A percentile compares a stretch with the other conserved stretches of the same genome.
These are phyloP conservation scores for Zoysia japonica DNA, from an alignment of 176 grass and related monocot genomes.

Conservation along the genomic window DNA sequence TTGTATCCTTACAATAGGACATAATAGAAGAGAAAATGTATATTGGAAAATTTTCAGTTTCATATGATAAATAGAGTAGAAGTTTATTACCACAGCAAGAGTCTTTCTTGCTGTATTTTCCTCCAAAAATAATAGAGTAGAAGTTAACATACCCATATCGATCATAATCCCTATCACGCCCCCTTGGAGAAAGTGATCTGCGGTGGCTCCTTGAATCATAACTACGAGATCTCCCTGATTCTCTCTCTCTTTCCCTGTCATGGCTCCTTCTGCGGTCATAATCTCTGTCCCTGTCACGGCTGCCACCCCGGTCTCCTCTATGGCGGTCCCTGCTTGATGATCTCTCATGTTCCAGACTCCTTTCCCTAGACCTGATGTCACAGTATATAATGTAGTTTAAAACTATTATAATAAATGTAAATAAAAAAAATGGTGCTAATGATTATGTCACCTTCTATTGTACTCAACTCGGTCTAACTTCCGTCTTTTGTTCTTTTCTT, in stretches of 20 bases:
- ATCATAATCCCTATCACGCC: slow-evolving; percentile 63
- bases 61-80: slow-evolving; percentile 18
- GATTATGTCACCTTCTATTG: slow-evolving; percentile 55
- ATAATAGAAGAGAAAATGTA: not conserved
- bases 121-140: not conserved
- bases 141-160: slow-evolving; percentile 49
- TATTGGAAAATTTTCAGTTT: slow-evolving; percentile 18
- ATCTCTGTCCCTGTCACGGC: slow-evolving; percentile 59
- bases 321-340: slow-evolving; percentile 65
- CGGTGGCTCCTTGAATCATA: slow-evolving; percentile 69
- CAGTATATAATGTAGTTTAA: slow-evolving; percentile 15
- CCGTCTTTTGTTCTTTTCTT: slow-evolving; percentile 78
- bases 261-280: slow-evolving; percentile 68
- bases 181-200: slow-evolving; percentile 77
- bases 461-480: slow-evolving; percentile 61
- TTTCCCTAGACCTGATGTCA: slow-evolving; percentile 66
- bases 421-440: not conserved
- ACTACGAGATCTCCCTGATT: slow-evolving; percentile 62
- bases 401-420: slow-evolving; percentile 6
- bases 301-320: slow-evolving; percentile 64
- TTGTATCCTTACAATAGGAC: not conserved
- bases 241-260: slow-evolving; percentile 64
- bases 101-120: too few species aligned
- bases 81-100: not conserved
- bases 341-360: slow-evolving; percentile 61